Base-by-base conservation (phyloP, 768 basidiomycete genomes). In the Coprinellus micaceus region DNA sequence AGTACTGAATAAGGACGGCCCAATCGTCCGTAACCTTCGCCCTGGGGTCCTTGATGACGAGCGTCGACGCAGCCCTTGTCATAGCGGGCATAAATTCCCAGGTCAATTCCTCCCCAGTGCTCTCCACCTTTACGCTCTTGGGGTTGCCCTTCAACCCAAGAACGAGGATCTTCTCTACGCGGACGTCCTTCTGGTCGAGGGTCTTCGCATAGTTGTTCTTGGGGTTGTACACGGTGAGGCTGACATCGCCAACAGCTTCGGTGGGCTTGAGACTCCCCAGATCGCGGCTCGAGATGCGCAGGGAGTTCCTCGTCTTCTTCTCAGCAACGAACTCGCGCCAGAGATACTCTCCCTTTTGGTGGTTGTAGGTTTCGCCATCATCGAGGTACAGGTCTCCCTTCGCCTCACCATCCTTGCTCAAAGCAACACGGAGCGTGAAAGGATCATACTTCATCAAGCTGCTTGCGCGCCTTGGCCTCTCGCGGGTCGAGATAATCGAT, bases 331-430 rank as follows among this genome's bases (percentile, higher is more conserved):
- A 91, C 58, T 78, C 75, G 54, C 92, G 85, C 91, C 91, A 95
- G 57, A 97, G 77, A 67, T 91, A 83, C 57, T 93, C 78, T 28
- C 97, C 97, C 5, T 80, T 66, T 56, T 81, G 73, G 70, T 94
- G 86, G 4, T 78, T 74, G 70, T 85, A 98, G 0, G 88, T 82
- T 51, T 88, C 88, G 13, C 97, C 97, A 62, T 98, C 97, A 67
- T 99, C 97, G 54, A 96, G 82, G 71, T 98, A 99, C 36, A 99
- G 78, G 65, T 95, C 91, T 36, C 97, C 97, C 1, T 66, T 67
- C 0, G 95, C 95, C 28, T 60, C 65, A 25, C 76, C 73, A 1
- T 74, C 65, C 46, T 83, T 82, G 71, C 81, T 81, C 19, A 96
- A 76, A 0, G 94, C 91, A 22, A 96, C 80, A 54, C 88, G 85